Conservation (phyloP, 176 grass and related monocot species). For the Oryza meyeriana region DNA sequence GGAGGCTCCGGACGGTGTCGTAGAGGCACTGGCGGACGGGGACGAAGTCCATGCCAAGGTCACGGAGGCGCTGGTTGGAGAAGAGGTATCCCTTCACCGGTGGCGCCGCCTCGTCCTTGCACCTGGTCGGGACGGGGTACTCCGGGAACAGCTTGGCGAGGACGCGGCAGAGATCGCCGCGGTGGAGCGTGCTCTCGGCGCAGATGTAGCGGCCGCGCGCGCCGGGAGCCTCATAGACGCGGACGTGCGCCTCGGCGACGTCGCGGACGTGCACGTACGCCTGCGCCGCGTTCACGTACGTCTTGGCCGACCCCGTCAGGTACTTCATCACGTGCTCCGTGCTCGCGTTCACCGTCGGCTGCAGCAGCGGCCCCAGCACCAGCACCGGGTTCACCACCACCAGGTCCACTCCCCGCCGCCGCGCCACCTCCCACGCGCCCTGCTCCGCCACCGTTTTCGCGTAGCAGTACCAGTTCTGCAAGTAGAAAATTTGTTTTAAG, state of each 20-base stretch:
- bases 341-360: constrained; percentile 64
- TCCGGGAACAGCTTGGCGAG: constrained; percentile 80
- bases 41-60: constrained; percentile 66
- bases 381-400: constrained; percentile 68
- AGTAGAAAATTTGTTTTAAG: background rate
- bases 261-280: constrained; percentile 79
- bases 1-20: constrained; percentile 48
- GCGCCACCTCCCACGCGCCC: constrained; percentile 52
- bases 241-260: constrained; percentile 70
- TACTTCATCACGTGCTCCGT: constrained; percentile 62
- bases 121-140: constrained; percentile 73
- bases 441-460: constrained; percentile 70
- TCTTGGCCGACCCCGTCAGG: constrained; percentile 62
- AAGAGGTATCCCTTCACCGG: constrained; percentile 63
- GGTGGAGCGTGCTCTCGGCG: constrained; percentile 74
- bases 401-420: constrained; percentile 30
- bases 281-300: constrained; percentile 65
- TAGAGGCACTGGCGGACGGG: constrained; percentile 44
- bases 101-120: constrained; percentile 63
- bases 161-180: constrained; percentile 61
- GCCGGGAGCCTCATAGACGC: constrained; percentile 46
- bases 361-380: constrained; percentile 62
- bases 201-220: constrained; percentile 77
- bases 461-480: constrained; percentile 91
- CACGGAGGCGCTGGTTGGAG: constrained; percentile 66